Conservation (phyloP, 1,139 yeast species). For the Pneumocystis wakefieldiae region DNA sequence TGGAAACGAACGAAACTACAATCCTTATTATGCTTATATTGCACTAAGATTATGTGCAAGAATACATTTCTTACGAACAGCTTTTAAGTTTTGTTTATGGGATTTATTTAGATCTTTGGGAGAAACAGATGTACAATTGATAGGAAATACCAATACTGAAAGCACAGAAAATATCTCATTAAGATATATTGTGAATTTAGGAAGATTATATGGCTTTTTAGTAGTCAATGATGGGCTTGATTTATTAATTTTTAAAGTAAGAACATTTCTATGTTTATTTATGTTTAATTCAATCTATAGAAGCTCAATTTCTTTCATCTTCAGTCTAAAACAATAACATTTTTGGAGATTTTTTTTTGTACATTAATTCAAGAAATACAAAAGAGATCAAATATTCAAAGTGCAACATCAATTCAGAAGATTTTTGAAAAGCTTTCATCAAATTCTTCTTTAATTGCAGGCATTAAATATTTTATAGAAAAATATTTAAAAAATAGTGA, state of each 20-base stretch:
- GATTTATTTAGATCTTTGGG: slow-evolving; percentile 68
- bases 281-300: slow-evolving; percentile 34
- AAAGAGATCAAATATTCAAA: slow-evolving; percentile 29
- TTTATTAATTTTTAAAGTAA: slow-evolving; percentile 54
- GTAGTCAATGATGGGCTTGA: slow-evolving; percentile 11
- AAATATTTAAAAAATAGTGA: slow-evolving; percentile 31
- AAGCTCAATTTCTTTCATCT: slow-evolving; percentile 38
- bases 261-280: slow-evolving; percentile 56
- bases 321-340: slow-evolving; percentile 46
- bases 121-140: slow-evolving; percentile 17
- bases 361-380: slow-evolving; percentile 40
- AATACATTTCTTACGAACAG: slow-evolving; percentile 55
- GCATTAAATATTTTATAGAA: slow-evolving; percentile 54
- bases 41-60: slow-evolving; percentile 61
- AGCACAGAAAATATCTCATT: slow-evolving; percentile 18
- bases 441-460: slow-evolving; percentile 48
- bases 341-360: slow-evolving; percentile 58
- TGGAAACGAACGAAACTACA: slow-evolving; percentile 65
- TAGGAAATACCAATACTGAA: slow-evolving; percentile 33
- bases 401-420: slow-evolving; percentile 41
- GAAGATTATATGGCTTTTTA: slow-evolving; percentile 39
- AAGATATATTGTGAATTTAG: slow-evolving; percentile 56
- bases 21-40: slow-evolving; percentile 77
- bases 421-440: slow-evolving; percentile 47
- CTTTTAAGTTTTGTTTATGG: slow-evolving; percentile 85